Evolutionary conservation across 768 basidiomycete species (phyloP).

Genomic region (Serendipita indica): DNA sequence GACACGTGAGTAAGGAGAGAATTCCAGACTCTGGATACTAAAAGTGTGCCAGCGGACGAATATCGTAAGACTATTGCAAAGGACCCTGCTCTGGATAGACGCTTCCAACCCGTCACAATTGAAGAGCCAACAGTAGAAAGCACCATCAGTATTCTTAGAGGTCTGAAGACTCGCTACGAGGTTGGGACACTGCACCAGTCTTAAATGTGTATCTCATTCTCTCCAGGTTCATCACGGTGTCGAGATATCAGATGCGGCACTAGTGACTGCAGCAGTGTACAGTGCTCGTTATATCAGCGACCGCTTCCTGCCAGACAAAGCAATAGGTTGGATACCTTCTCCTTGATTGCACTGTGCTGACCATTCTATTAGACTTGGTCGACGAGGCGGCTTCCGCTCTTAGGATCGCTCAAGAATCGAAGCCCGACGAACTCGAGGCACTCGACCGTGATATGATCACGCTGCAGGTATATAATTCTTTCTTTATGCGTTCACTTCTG

Average conservation of each 20-base stretch:
- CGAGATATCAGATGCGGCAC: conserved; percentile 72
- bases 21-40: not conserved
- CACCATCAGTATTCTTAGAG: conserved; percentile 31
- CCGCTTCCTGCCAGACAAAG: conserved; percentile 80
- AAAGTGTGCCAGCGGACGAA: conserved; percentile 46
- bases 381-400: conserved; percentile 86
- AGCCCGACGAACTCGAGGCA: conserved; percentile 70
- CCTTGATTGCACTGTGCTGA: not conserved
- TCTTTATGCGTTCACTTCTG: not conserved
- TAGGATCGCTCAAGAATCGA: conserved; percentile 75
- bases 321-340: conserved; percentile 29
- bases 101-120: conserved; percentile 80
- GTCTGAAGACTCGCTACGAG: not conserved
- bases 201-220: conserved; percentile 45
- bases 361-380: conserved; percentile 45
- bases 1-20: conserved; percentile 40
- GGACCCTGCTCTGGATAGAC: conserved; percentile 78
- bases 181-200: conserved; percentile 10
- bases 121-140: conserved; percentile 79
- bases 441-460: conserved; percentile 76
- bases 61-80: conserved; percentile 85
- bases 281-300: conserved; percentile 74
- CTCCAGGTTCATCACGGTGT: conserved; percentile 89
- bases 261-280: conserved; percentile 84
- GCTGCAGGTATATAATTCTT: conserved; percentile 30